Evolutionary conservation across 345 rosid genomes (phyloP), one percentile per base, ranked within the genome.

Genomic region (Xanthoceras sorbifolium): DNA sequence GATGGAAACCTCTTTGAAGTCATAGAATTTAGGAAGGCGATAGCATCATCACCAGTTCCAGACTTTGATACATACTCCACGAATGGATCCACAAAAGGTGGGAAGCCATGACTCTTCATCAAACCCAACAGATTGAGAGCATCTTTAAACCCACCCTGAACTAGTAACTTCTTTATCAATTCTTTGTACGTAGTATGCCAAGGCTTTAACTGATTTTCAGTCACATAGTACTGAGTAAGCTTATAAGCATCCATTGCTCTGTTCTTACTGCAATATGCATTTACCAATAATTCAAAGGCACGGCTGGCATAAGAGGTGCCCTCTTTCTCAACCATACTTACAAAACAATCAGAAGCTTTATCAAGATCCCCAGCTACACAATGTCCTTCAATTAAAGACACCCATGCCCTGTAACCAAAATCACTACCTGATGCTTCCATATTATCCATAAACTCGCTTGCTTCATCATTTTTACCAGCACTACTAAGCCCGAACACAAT

Each of bases 21-120:
- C 88, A 89, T 86, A 65, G 89, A 88, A 81, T 86, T 88, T 48
- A 94, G 77, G 62, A 94, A 88, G 32, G 82, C 81, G 62, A 87
- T 72, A 46, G 95, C 98, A 77, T 90, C 93, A 2, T 84, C 89
- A 44, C 86, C 80, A 60, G 85, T 85, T 80, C 97, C 99, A 23
- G 78, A 83, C 85, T 74, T 88, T 12, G 98, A 96, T 78, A 91
- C 77, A 82, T 91, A 79, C 66, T 77, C 84, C 42, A 93, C 76
- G 71, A 91, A 87, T 12, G 99, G 95, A 71, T 87, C 90, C 55
- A 89, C n/a, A 84, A 78, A 86, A 67, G 98, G 97, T 50, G 96
- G 97, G 80, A 83, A 87, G 36, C 96, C 98, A 46, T 90, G 86
- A 79, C 73, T 81, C 83, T 86, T 92, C 99, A 95, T 95, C 80